Evolutionary conservation across 148 eudicot genomes (phyloP), one percentile per base, ranked within the genome.

Genomic region (Vaccinium corymbosum): DNA sequence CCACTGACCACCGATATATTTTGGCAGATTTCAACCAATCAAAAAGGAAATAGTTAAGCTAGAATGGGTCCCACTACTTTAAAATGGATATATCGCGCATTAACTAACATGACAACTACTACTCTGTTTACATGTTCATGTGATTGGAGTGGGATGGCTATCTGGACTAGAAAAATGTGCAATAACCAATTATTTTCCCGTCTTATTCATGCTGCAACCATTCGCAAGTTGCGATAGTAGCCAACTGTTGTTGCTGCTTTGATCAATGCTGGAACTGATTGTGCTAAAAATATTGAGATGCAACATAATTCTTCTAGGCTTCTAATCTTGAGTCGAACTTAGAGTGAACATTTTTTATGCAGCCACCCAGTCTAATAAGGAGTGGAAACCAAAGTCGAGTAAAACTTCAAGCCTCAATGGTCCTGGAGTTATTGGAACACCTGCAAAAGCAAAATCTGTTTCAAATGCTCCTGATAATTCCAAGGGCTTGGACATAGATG

Each of bases 371-470:
- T 84, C 93, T 83, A 91, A 87, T 78, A 95, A 93, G 89, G 98
- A 94, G 83, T 96, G 99, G 99, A 96, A 94, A 88, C 99, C 95
- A n/a, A 96, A 96, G 87, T 90, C 82, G 93, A 93, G 82, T 81
- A 87, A 89, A 78, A 94, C 90, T 83, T 84, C 91, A 53, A 90
- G 83, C 80, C 84, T 25, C 48, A 79, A 88, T 80, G 88, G 86
- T 80, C 92, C 90, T 85, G 95, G 95, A 56, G 95, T 90, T 62
- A 93, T 92, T 83, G 95, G 93, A 82, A 85, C 90, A 66, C 93
- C 95, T 56, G 84, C 89, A 85, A 94, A 94, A 88, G 73, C 94
- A 85, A 94, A 94, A 88, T 73, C 94, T 85, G 89, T 87, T 76
- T 61, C 90, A 76, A 92, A 90, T 83, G 87, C 86, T 81, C 81